Base-by-base conservation (phyloP, 306 rosid species). In the Fragaria vesca region DNA sequence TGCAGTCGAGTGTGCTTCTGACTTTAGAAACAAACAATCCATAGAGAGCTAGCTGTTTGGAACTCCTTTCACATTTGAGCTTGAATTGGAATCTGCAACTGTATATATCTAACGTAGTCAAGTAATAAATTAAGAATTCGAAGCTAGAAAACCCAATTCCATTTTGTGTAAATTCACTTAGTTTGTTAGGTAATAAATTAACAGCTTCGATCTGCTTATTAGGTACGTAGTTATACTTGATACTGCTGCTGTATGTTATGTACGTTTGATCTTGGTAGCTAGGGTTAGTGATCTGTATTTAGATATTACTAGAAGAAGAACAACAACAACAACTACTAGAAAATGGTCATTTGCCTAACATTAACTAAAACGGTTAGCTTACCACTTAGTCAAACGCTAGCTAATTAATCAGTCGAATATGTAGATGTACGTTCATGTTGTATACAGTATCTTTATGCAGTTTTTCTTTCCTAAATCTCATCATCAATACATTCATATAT, bases 1-100 rank as follows among this genome's bases (percentile, higher is more conserved):
- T 71, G 73, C 83, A 69, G 83, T 83, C 83, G 75, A 74, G 57
- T 51, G 57, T 69, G 80, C 74, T 63, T 75, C 82, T 69, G 82
- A 82, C 80, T 54, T 75, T 75, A 38, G 43, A 8, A 32, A 61
- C 42, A 38, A 38, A 32, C 36, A 72, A 66, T 21, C 67, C 47
- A 46, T 32, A 42, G 48, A 71, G 30, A 32, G 36, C 36, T 32
- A 32, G 42, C 69, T 45, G 26, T 57, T 67, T 46, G 42, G 63
- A 81, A 68, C 63, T 61, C 71, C 74, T 78, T 78, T 74, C 82
- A 73, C 79, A 72, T 69, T 48, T 54, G 46, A 20, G 26, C 42
- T 16, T 20, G 26, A 24, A 24, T 24, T 24, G 24, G 38, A 26
- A 48, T 8, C 2, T 32, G 43, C 54, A 13, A n/a, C 34, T 48